phyloP scores from a whole-genome alignment of 2,329 filamentous ascomycete species.

The Emmonsia crescens region DNA sequence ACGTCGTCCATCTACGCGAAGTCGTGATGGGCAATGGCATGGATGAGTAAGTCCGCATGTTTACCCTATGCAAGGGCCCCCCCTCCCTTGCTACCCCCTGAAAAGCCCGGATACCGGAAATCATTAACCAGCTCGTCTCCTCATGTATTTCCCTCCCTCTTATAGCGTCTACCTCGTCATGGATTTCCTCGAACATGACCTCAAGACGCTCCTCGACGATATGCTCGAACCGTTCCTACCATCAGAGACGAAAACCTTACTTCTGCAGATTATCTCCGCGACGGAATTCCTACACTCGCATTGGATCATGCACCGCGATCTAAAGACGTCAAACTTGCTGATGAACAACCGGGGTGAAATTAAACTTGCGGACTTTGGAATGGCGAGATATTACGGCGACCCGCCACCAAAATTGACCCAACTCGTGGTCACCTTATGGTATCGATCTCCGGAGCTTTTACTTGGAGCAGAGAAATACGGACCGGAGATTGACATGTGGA shows the following conservation, averaged over 20 bases:
- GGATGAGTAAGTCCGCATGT: slow-evolving; percentile 41
- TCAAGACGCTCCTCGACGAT: slow-evolving; percentile 83
- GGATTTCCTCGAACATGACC: slow-evolving; percentile 94
- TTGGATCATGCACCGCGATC: slow-evolving; percentile 87
- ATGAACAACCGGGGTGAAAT: slow-evolving; percentile 91
- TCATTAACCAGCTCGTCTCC: slow-evolving; percentile 25
- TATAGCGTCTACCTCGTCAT: slow-evolving; percentile 81
- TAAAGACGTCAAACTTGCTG: slow-evolving; percentile 88
- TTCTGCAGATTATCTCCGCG: slow-evolving; percentile 70
- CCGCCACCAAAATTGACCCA: slow-evolving; percentile 72
- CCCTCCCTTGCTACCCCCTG: slow-evolving; percentile 15
- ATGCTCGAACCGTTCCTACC: slow-evolving; percentile 90
- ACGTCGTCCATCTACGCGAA: slow-evolving; percentile 73
- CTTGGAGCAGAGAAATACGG: slow-evolving; percentile 69
- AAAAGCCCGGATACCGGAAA: slow-evolving; percentile 28
- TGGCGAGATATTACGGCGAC: slow-evolving; percentile 81
- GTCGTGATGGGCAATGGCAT: slow-evolving; percentile 64
- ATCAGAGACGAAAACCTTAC: slow-evolving; percentile 83
- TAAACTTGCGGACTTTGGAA: slow-evolving; percentile 96
- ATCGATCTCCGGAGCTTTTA: slow-evolving; percentile 81
- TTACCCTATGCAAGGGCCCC: background rate
- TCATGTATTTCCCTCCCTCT: slow-evolving; percentile 15
- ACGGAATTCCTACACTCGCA: slow-evolving; percentile 76
- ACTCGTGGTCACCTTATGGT: slow-evolving; percentile 95
- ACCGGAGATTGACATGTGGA: slow-evolving; percentile 83